Base-by-base conservation (phyloP, 805 yeast genomes). In the Novakomyces olei region DNA sequence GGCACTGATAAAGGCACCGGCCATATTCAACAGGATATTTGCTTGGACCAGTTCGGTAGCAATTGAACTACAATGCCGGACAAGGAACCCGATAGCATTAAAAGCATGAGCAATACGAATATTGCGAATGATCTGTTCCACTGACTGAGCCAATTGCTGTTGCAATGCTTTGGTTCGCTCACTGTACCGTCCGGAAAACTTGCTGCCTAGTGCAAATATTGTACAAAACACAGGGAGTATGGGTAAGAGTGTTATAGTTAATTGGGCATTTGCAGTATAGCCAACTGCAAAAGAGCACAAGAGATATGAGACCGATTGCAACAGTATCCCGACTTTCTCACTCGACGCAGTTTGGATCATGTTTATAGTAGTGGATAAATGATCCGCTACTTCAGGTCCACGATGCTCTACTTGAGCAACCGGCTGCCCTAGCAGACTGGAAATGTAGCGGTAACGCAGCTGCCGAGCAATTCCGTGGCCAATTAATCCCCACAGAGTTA, bases 1-100 rank as follows among this genome's bases (percentile, higher is more conserved):
- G 9, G 42, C 48, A 5, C 37, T 44, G 61, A 57, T 55, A 3
- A 42, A 27, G 5, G 53, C 57, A 10, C 44, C 25, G 9, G 25
- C 25, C n/a, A n/a, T n/a, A n/a, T n/a, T n/a, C n/a, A n/a, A 22
- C 25, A 22, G 25, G 25, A 10, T 22, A 10, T 22, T 12, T 12
- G 25, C 12, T 10, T 12, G 12, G 25, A 22, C 25, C 25, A 22
- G 9, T 22, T 22, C 25, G n/a, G 12, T 22, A 12, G n/a, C 12
- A 22, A 10, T 10, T 12, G 25, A 12, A 22, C 12, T 10, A 10
- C 25, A 3, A 10, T 12, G 25, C 12, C 25, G 25, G 25, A 10
- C 12, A 12, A 22, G 25, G 25, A 12, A 10, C 3, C 25, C 12
- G n/a, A 10, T 10, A 12, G 25, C 9, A 12, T 22, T 22, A 12